Evolutionary conservation across 106 monocot genomes (phyloP).

Genomic region (Dendrobium officinale): DNA sequence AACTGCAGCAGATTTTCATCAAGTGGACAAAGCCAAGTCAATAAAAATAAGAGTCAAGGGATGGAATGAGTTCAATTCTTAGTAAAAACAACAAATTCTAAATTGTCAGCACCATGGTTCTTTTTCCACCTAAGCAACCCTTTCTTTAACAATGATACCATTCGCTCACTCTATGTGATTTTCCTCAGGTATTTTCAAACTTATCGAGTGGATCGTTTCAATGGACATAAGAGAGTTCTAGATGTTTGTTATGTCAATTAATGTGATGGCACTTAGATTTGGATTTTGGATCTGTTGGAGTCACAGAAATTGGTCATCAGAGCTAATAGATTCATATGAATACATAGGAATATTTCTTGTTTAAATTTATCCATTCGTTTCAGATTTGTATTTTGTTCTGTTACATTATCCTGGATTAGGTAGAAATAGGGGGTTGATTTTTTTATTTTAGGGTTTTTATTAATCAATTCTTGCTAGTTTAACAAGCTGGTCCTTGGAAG

Average conservation of each 20-base stretch:
- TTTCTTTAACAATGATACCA: background rate
- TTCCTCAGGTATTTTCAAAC: background rate
- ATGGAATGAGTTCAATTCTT: slow-evolving; percentile 14
- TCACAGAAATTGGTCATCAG: background rate
- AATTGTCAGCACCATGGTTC: slow-evolving; percentile 18
- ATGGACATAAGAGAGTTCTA: background rate
- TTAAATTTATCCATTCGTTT: background rate
- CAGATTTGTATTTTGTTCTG: background rate
- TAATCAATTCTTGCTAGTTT: background rate
- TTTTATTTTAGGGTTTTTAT: background rate
- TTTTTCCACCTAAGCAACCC: slow-evolving; percentile 6
- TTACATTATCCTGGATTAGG: background rate
- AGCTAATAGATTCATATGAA: background rate
- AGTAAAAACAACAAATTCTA: slow-evolving; percentile 10
- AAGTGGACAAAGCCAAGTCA: slow-evolving; percentile 14
- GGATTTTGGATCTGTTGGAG: background rate
- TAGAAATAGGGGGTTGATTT: background rate
- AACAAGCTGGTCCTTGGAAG: background rate
- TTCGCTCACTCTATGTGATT: background rate
- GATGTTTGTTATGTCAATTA: background rate
- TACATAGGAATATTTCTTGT: background rate
- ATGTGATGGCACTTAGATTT: background rate
- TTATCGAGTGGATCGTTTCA: background rate
- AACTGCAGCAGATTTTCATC: slow-evolving; percentile 9
- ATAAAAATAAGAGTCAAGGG: slow-evolving; percentile 24